Base-by-base conservation (phyloP, 208 protist genomes). In the Leishmania mexicana region DNA sequence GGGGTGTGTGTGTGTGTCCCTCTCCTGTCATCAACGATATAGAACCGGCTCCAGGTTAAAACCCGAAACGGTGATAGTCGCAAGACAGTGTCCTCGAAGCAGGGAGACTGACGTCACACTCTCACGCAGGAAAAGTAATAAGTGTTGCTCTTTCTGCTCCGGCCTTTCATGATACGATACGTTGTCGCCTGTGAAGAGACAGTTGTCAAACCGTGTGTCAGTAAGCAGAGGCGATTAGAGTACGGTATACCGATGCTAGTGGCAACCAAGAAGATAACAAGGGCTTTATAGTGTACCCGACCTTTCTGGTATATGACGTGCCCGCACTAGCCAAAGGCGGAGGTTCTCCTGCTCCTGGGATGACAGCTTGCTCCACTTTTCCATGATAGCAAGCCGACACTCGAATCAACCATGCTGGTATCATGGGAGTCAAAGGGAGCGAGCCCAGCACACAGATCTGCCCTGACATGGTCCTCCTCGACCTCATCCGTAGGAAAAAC, bases 251-350 rank as follows among this genome's bases (percentile, higher is more conserved):
- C 64, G 24, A 84, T 53, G 21, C 62, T 83, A 1, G 77, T 83
- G 51, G 65, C 72, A 19, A 80, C 70, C 7, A 92, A 40, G 83
- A 82, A 89, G 42, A 78, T 86, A 40, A 92, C 80, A 88, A 92
- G 92, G 19, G 83, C 85, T 58, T 80, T 79, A 78, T 92, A 94
- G 75, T 92, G 88, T 1, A 95, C 93, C 77, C 89, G 85, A 0
- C 83, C 84, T 42, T 89, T 84, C 54, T 80, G 86, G 51, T 40
- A 92, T 67, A 54, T 90, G 89, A 7, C 91, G 85, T 47, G 85
- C 85, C 67, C 76, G 78, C 42, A 80, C 83, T 47, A 95, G 71
- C 49, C 90, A 71, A 42, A 89, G 49, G 45, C 85, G 73, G 19
- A 95, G 81, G 17, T 90, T 76, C 13, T 79, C 88, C 53, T 84